These are phyloP conservation scores for Lavandula angustifolia DNA, from an alignment of 257 asterid species.

Conservation along the genomic window DNA sequence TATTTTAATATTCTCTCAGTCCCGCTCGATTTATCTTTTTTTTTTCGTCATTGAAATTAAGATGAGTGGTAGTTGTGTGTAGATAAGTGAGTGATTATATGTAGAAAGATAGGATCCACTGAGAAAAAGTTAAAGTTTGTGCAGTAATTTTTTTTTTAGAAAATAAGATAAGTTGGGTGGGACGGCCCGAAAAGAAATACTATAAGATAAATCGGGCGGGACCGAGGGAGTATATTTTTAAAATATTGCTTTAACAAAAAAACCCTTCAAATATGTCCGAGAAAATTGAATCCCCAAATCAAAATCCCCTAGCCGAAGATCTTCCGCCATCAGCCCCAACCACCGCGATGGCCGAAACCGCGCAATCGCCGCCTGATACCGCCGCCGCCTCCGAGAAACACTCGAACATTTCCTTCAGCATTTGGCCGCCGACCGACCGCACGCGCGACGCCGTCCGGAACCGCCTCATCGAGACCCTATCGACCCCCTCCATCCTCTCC, in stretches of 20 bases:
- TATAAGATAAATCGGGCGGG: too few species aligned
- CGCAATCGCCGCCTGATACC: conserved; percentile 23
- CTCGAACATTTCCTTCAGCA: conserved; percentile 59
- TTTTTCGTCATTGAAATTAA: too few species aligned
- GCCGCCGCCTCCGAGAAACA: conserved; percentile 30
- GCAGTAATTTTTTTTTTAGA: too few species aligned
- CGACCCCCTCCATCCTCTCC: conserved; percentile 75
- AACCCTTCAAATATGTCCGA: conserved; percentile 26
- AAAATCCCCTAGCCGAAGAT: conserved; percentile 25
- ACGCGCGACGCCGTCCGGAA: conserved; percentile 80
- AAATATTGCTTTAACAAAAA: neutral
- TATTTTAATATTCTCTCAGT: too few species aligned
- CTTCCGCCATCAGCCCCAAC: conserved; percentile 29
- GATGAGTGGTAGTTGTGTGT: too few species aligned
- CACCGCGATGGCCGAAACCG: conserved; percentile 44
- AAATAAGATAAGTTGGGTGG: too few species aligned
- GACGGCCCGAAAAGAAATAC: too few species aligned
- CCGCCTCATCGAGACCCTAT: conserved; percentile 77
- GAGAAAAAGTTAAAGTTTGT: too few species aligned
- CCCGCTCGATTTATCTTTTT: too few species aligned
- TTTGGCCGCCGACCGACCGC: conserved; percentile 88
- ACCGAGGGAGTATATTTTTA: too few species aligned
- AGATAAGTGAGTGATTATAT: too few species aligned
- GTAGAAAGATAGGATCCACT: too few species aligned
- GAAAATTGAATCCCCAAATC: conserved; percentile 30